Conservation (phyloP, 1,284 basidiomycete genomes). For the Ustilago tritici region DNA sequence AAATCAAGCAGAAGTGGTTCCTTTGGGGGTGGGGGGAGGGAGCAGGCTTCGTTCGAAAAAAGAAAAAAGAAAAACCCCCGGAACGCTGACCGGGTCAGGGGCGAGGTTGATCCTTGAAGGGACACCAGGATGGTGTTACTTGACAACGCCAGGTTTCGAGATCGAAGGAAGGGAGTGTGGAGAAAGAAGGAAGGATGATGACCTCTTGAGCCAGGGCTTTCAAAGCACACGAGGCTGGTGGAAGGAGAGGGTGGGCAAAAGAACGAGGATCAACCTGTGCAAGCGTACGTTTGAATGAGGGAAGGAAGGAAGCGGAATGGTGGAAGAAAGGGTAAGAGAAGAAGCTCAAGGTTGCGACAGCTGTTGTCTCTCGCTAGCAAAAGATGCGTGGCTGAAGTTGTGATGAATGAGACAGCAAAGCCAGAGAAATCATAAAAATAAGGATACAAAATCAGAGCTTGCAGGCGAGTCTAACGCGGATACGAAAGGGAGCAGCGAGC, state of each 20-base stretch:
- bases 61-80: neutral
- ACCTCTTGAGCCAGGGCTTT: slow-evolving; percentile 25
- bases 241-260: neutral
- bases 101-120: neutral
- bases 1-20: neutral
- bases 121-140: neutral
- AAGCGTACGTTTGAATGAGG: neutral
- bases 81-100: slow-evolving; percentile 21
- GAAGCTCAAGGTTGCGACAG: slow-evolving; percentile 3
- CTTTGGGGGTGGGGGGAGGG: neutral
- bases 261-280: slow-evolving; percentile 38
- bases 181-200: neutral
- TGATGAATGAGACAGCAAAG: neutral
- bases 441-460: neutral
- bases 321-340: slow-evolving; percentile 12
- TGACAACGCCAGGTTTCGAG: neutral
- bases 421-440: slow-evolving; percentile 7
- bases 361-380: neutral
- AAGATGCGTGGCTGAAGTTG: slow-evolving; percentile 11
- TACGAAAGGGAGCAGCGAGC: slow-evolving; percentile 6
- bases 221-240: slow-evolving; percentile 33
- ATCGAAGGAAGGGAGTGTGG: slow-evolving; percentile 4
- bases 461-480: neutral
- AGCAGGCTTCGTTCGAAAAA: neutral
- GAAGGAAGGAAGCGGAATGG: slow-evolving; percentile 5